Conservation (phyloP, 495 filamentous ascomycete species). For the Chaetomium cochliodes region DNA sequence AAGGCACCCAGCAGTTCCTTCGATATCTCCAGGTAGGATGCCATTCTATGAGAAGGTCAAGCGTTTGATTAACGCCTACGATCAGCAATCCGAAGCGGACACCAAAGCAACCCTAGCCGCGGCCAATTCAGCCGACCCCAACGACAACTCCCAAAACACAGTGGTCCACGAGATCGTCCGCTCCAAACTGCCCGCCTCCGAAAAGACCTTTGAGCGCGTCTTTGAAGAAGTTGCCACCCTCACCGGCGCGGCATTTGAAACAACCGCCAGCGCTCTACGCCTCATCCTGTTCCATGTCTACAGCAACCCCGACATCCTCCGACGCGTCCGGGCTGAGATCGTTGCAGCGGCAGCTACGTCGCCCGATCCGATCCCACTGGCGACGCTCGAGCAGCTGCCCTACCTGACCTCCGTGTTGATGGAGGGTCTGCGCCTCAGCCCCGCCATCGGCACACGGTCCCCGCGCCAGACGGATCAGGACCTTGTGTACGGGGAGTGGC, state of each 20-base stretch:
- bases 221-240: constrained; percentile 28
- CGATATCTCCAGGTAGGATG: constrained; percentile 26
- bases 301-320: constrained; percentile 24
- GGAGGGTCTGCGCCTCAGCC: constrained; percentile 41
- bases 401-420: constrained; percentile 39
- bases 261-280: constrained; percentile 29
- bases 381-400: constrained; percentile 36
- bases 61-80: not conserved
- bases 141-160: not conserved
- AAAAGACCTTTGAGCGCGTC: constrained; percentile 33
- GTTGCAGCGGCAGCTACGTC: not conserved
- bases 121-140: not conserved
- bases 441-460: constrained; percentile 38
- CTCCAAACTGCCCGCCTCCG: constrained; percentile 29
- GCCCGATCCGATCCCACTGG: constrained; percentile 2
- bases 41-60: not conserved
- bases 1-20: constrained; percentile 29
- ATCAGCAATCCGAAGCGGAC: not conserved
- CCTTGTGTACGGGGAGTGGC: constrained; percentile 45
- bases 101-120: not conserved
- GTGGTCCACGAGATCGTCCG: constrained; percentile 28
- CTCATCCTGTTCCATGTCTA: constrained; percentile 32
- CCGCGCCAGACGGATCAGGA: constrained; percentile 39
- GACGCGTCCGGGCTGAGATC: constrained; percentile 29
- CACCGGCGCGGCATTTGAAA: constrained; percentile 33